Base-by-base conservation (phyloP, 2,329 filamentous ascomycete genomes). In the Calonectria naviculata region DNA sequence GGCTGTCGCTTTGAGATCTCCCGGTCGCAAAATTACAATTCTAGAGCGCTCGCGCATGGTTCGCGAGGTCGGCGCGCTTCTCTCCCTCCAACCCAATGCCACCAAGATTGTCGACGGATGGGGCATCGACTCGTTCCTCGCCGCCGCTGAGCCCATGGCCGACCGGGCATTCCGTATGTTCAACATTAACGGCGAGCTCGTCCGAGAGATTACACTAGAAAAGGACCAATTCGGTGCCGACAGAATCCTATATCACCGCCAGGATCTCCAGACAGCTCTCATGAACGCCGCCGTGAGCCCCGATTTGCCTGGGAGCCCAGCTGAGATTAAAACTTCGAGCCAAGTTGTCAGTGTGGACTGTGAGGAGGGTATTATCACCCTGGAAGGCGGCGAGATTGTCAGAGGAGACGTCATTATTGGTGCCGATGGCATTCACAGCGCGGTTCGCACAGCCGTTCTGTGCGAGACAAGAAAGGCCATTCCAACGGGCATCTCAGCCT, bases 381-480 rank as follows among this genome's bases (percentile, higher is more conserved):
- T 76, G 15, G 67, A 74, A 13, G 72, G 68, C 0, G 75, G 71
- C 3, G 74, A 76, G 10, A 24, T 52, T 13, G 31, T 76, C 15
- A 36, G n/a, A 1, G 74, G 74, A 31, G 75, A 76, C 12, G 31
- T 76, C 1, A 62, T 76, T 2, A 73, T 76, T 21, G 75, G 75
- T 4, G 75, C 75, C n/a, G 75, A 76, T n/a, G 75, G 75, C 9
- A 74, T 76, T 17, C 75, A 76, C 26, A 76, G 74, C 15, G 67
- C 67, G 2, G 71, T 76, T n/a, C 68, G 74, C 26, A 73, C 69
- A 1, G 73, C 74, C 1, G 75, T 76, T 1, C 47, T 76, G 0
- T 67, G 69, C 2, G 73, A 76, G 36, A 56, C 67, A 29, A 67
- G 26, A 3, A 42, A 63, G 13, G 71, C 74, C 15, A 29, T 76